Percentiles rank a stretch among this genome's conserved stretches.
Evolutionary conservation across 2,329 filamentous ascomycete species (phyloP).

Genomic region (Cladosporium cucumerinum): DNA sequence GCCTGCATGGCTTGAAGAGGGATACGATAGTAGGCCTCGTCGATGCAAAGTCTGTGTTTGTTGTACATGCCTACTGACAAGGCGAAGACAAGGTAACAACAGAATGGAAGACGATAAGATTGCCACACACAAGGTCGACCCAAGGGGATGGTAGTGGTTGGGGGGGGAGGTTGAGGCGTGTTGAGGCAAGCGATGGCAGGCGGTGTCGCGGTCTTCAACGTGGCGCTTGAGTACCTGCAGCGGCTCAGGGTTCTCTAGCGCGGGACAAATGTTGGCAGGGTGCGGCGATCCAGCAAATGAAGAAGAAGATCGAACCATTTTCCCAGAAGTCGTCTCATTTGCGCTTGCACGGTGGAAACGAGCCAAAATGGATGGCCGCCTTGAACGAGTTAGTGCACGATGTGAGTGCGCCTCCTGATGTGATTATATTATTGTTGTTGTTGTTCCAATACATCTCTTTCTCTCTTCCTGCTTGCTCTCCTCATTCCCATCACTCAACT

Average conservation of each 20-base stretch:
- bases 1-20: neutral
- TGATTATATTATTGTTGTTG: neutral
- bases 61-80: neutral
- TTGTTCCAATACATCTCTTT: neutral
- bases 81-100: neutral
- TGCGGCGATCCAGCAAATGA: neutral
- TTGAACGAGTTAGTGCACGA: neutral
- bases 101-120: neutral
- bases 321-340: neutral
- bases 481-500: neutral
- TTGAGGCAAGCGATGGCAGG: slow-evolving; percentile 2
- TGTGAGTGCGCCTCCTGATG: neutral
- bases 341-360: neutral
- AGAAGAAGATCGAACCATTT: slow-evolving; percentile 12
- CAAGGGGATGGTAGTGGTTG: slow-evolving; percentile 3
- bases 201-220: slow-evolving; percentile 9
- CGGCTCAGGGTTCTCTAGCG: slow-evolving; percentile 11
- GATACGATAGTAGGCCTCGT: neutral
- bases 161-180: neutral
- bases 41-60: no score
- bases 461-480: neutral
- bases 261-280: neutral
- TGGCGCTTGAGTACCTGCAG: slow-evolving; percentile 8
- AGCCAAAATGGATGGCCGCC: neutral
- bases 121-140: neutral